phyloP scores from a whole-genome alignment of 2,329 filamentous ascomycete genomes.

The Beauveria sp. region DNA sequence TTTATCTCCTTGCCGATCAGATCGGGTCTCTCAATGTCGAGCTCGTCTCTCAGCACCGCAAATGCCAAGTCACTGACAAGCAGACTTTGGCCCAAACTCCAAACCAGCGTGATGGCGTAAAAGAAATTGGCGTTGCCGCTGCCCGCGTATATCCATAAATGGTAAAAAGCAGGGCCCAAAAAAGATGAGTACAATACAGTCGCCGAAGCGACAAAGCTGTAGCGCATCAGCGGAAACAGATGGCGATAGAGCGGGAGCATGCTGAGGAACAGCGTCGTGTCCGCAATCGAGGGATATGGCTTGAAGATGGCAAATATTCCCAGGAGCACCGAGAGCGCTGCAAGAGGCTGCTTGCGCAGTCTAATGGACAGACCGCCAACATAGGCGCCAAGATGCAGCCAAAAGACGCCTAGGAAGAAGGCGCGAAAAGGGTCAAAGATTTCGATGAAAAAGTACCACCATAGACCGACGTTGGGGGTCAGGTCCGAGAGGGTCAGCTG shows the following conservation, averaged over 20 bases:
- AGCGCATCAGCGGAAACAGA: slow-evolving; percentile 86
- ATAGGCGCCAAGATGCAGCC: slow-evolving; percentile 88
- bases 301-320: slow-evolving; percentile 95
- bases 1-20: slow-evolving; percentile 81
- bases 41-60: slow-evolving; percentile 83
- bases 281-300: slow-evolving; percentile 88
- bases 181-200: slow-evolving; percentile 82
- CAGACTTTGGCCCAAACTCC: slow-evolving; percentile 84
- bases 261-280: slow-evolving; percentile 78
- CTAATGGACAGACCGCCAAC: slow-evolving; percentile 79
- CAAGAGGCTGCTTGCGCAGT: slow-evolving; percentile 76
- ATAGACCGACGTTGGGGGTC: slow-evolving; percentile 89
- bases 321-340: slow-evolving; percentile 73
- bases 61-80: slow-evolving; percentile 83
- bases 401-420: slow-evolving; percentile 97
- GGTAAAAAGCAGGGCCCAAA: slow-evolving; percentile 89
- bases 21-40: slow-evolving; percentile 86
- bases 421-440: slow-evolving; percentile 98
- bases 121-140: slow-evolving; percentile 99
- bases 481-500: slow-evolving; percentile 86
- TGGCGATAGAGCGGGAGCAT: slow-evolving; percentile 83
- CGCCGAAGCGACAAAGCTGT: slow-evolving; percentile 78
- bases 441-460: slow-evolving; percentile 99
- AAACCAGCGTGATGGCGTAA: slow-evolving; percentile 97
- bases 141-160: slow-evolving; percentile 96